Percentiles rank a stretch among this genome's conserved stretches.
Conservation (phyloP, 2,329 filamentous ascomycete species). For the Penicillium fuscoglaucum region DNA sequence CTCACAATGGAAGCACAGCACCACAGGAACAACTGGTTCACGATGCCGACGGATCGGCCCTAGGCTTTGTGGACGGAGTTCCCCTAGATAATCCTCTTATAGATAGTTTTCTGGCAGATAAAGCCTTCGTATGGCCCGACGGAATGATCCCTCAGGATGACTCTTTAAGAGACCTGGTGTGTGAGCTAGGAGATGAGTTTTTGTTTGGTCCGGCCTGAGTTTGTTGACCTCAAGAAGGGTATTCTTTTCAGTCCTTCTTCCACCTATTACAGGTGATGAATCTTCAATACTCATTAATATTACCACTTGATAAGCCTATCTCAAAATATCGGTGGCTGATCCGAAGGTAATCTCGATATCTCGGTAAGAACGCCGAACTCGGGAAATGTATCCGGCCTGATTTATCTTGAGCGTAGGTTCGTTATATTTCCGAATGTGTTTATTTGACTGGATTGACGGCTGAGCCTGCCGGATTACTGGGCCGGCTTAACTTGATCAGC, state of each 20-base stretch:
- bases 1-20: neutral
- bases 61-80: constrained; percentile 1
- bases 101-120: constrained; percentile 18
- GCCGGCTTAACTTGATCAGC: neutral
- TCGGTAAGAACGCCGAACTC: neutral
- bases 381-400: neutral
- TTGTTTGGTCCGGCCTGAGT: neutral
- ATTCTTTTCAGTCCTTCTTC: neutral
- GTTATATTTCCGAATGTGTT: too few species aligned
- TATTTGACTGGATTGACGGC: too few species aligned
- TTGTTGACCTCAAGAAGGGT: neutral
- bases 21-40: neutral
- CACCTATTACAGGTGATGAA: neutral
- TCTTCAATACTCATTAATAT: neutral
- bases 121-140: constrained; percentile 11
- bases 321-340: neutral
- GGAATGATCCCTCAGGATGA: constrained; percentile 13
- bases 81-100: constrained; percentile 17
- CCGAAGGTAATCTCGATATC: neutral
- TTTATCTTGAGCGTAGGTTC: too few species aligned
- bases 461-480: too few species aligned
- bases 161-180: constrained; percentile 10
- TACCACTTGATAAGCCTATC: neutral
- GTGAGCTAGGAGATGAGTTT: constrained; percentile 16
- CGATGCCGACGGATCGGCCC: neutral